These are phyloP conservation scores for Lentinus brumalis DNA, from an alignment of 768 basidiomycete genomes.

Conservation along the genomic window DNA sequence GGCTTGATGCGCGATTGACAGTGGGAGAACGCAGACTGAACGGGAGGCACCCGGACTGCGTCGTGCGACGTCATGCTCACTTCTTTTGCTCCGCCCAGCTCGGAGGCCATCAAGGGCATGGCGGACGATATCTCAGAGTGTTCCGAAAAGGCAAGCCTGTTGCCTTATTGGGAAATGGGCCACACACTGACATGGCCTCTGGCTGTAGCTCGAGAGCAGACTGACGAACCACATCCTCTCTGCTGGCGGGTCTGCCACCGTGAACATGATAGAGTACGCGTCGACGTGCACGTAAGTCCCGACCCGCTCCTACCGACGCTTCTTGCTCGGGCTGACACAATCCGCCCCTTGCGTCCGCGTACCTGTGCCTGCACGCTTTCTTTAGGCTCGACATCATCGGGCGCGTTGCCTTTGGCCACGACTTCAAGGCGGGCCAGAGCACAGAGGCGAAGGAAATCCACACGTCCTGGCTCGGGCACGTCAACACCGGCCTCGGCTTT, in stretches of 20 bases:
- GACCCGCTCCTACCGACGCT: not conserved
- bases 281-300: conserved; percentile 25
- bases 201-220: conserved; percentile 22
- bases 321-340: not conserved
- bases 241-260: conserved; percentile 22
- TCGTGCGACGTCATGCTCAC: conserved; percentile 5
- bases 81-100: conserved; percentile 23
- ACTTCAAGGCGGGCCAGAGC: conserved; percentile 37
- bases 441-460: conserved; percentile 33
- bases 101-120: conserved; percentile 38
- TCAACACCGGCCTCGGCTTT: conserved; percentile 23
- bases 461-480: conserved; percentile 28
- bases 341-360: not conserved
- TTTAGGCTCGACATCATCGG: conserved; percentile 32
- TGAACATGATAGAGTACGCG: conserved; percentile 26
- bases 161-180: not conserved
- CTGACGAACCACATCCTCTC: conserved; percentile 25
- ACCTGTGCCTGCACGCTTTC: not conserved
- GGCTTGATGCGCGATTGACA: not conserved
- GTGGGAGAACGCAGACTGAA: not conserved
- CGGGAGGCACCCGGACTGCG: not conserved
- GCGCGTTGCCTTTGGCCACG: conserved; percentile 43
- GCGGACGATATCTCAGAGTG: conserved; percentile 36
- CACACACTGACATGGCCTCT: not conserved
- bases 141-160: conserved; percentile 31